Conservation (phyloP, 2,329 filamentous ascomycete species). For the Raffaelea ambrosiae region DNA sequence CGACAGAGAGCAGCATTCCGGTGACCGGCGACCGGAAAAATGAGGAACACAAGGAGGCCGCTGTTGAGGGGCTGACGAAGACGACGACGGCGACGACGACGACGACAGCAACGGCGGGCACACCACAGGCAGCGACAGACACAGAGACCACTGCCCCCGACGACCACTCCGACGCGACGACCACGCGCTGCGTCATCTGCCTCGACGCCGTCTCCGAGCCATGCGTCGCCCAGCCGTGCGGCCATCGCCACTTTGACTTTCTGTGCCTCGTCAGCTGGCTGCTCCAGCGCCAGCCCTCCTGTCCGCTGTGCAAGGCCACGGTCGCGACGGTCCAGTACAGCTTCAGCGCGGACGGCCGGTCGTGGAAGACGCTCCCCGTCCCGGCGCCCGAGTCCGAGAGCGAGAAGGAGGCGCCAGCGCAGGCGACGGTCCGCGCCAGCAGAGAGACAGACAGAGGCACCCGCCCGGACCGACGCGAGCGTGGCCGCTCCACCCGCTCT, state of each 20-base stretch:
- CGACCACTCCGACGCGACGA: slow-evolving; percentile 18
- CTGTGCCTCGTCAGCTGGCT: slow-evolving; percentile 72
- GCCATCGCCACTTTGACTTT: slow-evolving; percentile 77
- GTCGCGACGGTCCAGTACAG: slow-evolving; percentile 57
- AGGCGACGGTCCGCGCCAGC: neutral
- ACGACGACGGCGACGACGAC: slow-evolving; percentile 11
- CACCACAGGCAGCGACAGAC: too few relatives aligned
- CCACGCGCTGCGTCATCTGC: slow-evolving; percentile 71
- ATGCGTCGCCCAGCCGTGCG: slow-evolving; percentile 67
- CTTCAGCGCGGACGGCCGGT: slow-evolving; percentile 37
- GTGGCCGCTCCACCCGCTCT: too few relatives aligned
- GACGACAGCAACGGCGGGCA: too few relatives aligned
- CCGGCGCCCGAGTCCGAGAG: neutral
- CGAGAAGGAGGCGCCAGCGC: slow-evolving; percentile 5
- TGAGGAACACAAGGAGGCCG: too few relatives aligned
- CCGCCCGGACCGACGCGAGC: too few relatives aligned
- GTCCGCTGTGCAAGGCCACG: slow-evolving; percentile 65
- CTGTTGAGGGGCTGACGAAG: neutral
- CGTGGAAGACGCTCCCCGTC: slow-evolving; percentile 50
- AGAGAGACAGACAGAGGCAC: too few relatives aligned
- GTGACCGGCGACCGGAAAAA: too few relatives aligned
- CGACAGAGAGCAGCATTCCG: too few relatives aligned
- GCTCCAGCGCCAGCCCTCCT: slow-evolving; percentile 59
- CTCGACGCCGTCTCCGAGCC: slow-evolving; percentile 66
- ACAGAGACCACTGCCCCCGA: neutral